A percentile compares a stretch with the other conserved stretches of the same genome.
These are phyloP conservation scores for Dendrobium officinale DNA, from an alignment of 106 monocot species.

Conservation along the genomic window DNA sequence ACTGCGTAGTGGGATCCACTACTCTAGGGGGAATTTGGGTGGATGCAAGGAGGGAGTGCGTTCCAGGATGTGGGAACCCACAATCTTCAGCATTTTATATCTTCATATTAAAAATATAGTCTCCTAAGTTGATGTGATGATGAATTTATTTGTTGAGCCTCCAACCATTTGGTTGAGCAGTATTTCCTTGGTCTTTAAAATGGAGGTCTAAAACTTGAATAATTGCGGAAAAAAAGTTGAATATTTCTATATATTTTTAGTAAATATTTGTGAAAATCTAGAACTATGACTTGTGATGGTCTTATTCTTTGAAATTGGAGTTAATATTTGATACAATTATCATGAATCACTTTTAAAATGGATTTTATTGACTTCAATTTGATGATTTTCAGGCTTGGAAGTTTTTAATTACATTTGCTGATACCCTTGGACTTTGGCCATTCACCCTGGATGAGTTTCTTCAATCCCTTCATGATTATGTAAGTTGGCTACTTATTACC, in stretches of 20 bases:
- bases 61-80: no score
- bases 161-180: neutral
- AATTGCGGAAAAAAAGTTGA: neutral
- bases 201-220: no score
- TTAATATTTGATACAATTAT: no score
- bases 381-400: conserved; percentile 76
- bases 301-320: no score
- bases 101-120: neutral
- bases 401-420: conserved; percentile 91
- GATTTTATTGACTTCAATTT: neutral
- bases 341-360: neutral
- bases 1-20: no score
- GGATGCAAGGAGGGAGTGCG: no score
- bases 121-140: neutral
- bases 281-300: no score
- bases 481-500: conserved; percentile 22
- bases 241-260: neutral
- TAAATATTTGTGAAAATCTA: no score
- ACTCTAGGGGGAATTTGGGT: no score
- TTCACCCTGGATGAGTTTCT: conserved; percentile 92
- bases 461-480: conserved; percentile 96
- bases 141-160: neutral
- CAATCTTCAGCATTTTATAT: no score
- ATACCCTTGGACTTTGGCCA: conserved; percentile 75
- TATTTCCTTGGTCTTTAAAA: neutral